Evolutionary conservation across 192 early-diverging fungal species (phyloP).

Genomic region (Podochytrium sp.): DNA sequence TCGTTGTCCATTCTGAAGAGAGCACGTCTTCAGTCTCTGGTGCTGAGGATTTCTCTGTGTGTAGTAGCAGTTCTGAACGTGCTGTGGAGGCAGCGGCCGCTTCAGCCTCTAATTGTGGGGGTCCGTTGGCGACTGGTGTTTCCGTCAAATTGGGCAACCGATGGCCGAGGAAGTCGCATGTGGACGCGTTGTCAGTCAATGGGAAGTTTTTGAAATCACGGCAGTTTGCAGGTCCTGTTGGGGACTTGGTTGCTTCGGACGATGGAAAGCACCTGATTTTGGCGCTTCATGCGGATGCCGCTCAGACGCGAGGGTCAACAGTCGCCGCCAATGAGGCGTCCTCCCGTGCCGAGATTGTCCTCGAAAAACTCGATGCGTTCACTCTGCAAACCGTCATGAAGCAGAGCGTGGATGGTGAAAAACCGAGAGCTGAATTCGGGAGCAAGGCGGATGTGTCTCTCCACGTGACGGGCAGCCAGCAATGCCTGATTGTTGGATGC

Average conservation of each 20-base stretch:
- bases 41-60: not conserved
- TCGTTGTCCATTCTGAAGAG: conserved; percentile 40
- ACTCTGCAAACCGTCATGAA: conserved; percentile 2
- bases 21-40: not conserved
- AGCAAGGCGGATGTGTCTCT: not conserved
- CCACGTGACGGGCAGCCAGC: not conserved
- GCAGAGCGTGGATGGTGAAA: not conserved
- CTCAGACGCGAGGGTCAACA: too few relatives aligned
- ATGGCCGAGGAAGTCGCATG: not conserved
- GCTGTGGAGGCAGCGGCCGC: not conserved
- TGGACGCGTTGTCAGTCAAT: conserved; percentile 43
- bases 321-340: not conserved
- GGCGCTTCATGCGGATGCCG: not conserved
- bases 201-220: conserved; percentile 26
- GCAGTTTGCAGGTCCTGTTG: conserved; percentile 18
- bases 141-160: not conserved
- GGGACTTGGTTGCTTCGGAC: not conserved
- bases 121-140: not conserved
- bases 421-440: not conserved
- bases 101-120: not conserved
- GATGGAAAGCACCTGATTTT: conserved; percentile 9
- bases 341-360: not conserved
- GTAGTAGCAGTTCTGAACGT: not conserved
- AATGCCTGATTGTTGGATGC: conserved; percentile 10
- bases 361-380: not conserved